These are phyloP conservation scores for Afroboletus lepidellus DNA, from an alignment of 1,284 basidiomycete genomes.

Conservation along the genomic window DNA sequence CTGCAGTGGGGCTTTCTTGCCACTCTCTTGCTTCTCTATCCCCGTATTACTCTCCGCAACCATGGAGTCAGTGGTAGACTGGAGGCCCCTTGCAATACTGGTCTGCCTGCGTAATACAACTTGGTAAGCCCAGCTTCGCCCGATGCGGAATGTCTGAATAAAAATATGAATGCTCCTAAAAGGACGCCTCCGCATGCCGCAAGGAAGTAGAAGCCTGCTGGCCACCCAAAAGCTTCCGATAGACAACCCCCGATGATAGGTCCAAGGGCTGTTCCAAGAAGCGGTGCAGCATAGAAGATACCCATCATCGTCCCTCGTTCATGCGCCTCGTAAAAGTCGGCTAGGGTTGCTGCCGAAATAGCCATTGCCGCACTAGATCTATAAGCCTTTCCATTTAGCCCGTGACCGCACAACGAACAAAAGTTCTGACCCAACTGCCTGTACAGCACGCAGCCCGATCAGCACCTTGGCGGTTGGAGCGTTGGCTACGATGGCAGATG, in stretches of 20 bases:
- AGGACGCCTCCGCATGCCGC: conserved; percentile 59
- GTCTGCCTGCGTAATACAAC: conserved; percentile 44
- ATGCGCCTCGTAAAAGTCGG: conserved; percentile 77
- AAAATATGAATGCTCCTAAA: conserved; percentile 58
- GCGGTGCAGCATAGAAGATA: conserved; percentile 66
- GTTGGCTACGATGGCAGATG: conserved; percentile 63
- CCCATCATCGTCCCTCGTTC: conserved; percentile 83
- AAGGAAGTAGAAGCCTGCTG: conserved; percentile 81
- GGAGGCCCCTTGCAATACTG: conserved; percentile 7
- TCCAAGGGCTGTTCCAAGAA: conserved; percentile 64
- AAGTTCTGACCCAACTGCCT: conserved; percentile 57
- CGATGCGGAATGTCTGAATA: conserved; percentile 80
- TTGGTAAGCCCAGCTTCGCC: conserved; percentile 79
- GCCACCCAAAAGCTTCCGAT: conserved; percentile 71
- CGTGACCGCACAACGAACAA: neutral
- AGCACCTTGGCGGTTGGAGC: conserved; percentile 62
- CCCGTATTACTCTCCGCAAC: conserved; percentile 4
- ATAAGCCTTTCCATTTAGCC: conserved; percentile 1
- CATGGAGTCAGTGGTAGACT: conserved; percentile 12
- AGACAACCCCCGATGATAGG: conserved; percentile 72
- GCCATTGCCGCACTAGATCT: conserved; percentile 77
- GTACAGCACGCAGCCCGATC: conserved; percentile 71
- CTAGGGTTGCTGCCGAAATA: conserved; percentile 79
- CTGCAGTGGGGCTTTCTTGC: conserved; percentile 6
- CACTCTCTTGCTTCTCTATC: conserved; percentile 3